Evolutionary conservation across 345 rosid species (phyloP).

Genomic region (Iberis pinnata): DNA sequence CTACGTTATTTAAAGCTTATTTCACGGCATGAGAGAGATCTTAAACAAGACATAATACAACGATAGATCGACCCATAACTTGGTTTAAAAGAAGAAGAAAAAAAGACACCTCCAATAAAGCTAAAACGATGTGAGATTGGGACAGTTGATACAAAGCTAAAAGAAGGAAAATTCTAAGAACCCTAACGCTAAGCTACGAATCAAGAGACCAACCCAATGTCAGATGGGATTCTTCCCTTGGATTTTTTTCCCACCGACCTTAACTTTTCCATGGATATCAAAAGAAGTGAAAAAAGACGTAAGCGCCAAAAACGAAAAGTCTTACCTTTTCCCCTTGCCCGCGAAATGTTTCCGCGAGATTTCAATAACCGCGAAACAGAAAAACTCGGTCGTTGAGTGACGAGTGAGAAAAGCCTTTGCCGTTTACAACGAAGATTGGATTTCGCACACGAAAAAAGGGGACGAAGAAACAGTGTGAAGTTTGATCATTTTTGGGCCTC

Average conservation of each 20-base stretch:
- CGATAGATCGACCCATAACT: conserved; percentile 16
- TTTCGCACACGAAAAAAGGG: not conserved
- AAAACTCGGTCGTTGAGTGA: conserved; percentile 11
- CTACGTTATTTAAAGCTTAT: not conserved
- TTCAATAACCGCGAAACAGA: conserved; percentile 22
- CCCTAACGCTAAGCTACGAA: conserved; percentile 5
- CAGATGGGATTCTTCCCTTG: not conserved
- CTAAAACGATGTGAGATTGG: conserved; percentile 3
- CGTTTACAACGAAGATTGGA: not conserved
- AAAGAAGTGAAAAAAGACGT: not conserved
- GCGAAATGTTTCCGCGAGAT: conserved; percentile 13
- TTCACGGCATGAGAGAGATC: not conserved
- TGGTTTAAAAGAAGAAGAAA: not conserved
- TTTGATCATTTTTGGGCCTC: too few species aligned
- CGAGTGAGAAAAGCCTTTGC: not conserved
- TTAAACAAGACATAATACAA: not conserved
- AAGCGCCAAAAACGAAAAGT: not conserved
- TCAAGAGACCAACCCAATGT: conserved; percentile 10
- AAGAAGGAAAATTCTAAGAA: not conserved
- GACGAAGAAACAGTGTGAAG: conserved; percentile 12
- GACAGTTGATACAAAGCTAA: not conserved
- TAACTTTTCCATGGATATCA: not conserved
- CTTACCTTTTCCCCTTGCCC: conserved; percentile 23
- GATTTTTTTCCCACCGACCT: not conserved
- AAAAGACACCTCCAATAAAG: not conserved